Evolutionary conservation across 805 yeast genomes (phyloP).

Genomic region (Wickerhamiella allomyrinae): DNA sequence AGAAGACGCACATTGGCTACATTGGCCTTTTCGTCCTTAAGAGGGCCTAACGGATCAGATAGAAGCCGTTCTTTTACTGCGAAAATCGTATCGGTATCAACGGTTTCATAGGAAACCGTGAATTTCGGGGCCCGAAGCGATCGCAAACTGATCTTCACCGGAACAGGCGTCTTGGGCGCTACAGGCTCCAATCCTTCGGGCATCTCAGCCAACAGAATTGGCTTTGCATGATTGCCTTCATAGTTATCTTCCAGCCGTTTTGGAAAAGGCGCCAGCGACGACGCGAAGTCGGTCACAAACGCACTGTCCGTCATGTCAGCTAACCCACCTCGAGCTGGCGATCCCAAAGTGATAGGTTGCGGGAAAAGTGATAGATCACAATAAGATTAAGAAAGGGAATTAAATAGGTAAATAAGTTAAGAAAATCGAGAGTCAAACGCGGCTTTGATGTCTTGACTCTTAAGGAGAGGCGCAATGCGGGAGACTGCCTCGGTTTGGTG

Average conservation of each 20-base stretch:
- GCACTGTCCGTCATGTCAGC: conserved; percentile 1
- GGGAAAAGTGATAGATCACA: background rate
- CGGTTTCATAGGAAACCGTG: conserved; percentile 20
- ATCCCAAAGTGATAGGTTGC: too few relatives aligned
- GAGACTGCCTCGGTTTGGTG: background rate
- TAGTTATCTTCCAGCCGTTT: conserved; percentile 1
- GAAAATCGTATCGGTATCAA: conserved; percentile 16
- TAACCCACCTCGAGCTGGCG: background rate
- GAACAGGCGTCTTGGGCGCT: background rate
- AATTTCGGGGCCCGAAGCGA: conserved; percentile 67
- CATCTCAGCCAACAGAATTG: conserved; percentile 3
- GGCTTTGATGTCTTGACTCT: background rate
- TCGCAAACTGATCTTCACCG: conserved; percentile 32
- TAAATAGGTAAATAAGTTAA: background rate
- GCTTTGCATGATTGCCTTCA: conserved; percentile 8
- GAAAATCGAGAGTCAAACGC: background rate
- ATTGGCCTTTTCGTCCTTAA: conserved; percentile 6
- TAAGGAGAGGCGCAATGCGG: background rate
- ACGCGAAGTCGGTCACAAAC: conserved; percentile 3
- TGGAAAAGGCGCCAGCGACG: conserved; percentile 4
- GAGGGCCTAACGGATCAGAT: conserved; percentile 19
- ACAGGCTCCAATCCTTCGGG: conserved; percentile 1
- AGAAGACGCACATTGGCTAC: conserved; percentile 12
- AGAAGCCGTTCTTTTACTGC: conserved; percentile 22
- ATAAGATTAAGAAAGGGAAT: background rate